Base-by-base conservation (phyloP, 1,284 basidiomycete genomes). In the Trametes sp. region DNA sequence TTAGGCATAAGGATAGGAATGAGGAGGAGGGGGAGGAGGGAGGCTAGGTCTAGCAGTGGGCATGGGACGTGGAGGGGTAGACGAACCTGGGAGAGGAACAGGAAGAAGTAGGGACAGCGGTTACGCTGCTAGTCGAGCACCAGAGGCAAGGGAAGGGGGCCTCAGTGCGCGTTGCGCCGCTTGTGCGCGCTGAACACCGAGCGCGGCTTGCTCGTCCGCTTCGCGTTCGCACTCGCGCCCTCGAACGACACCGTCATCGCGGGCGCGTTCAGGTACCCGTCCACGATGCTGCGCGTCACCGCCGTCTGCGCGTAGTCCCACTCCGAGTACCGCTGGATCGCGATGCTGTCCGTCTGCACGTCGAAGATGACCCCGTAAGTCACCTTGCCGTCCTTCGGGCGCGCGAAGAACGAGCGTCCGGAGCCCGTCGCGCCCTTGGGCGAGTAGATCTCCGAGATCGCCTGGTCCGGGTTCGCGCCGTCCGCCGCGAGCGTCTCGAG, bases 401-500 rank as follows among this genome's bases (percentile, higher is more conserved):
- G 70, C 28, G 70, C 65, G 61, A 74, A 75, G 53, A 61, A 61
- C 49, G 59, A 62, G 48, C 67, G 61, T 16, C 75, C 74, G 11
- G 65, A 58, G 54, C 75, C 75, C 23, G 75, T 75, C 50, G 74
- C 73, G 53, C 74, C 74, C 66, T 74, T 73, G 66, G 72, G 71
- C 44, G 71, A 70, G 70, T 75, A 75, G 66, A 75, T 68, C 68
- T 75, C 74, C 38, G 74, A 72, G 62, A 74, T 71, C 26, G 65
- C 74, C 49, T 73, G 67, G 55, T 69, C 59, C 10, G 57, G 36
- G 63, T 70, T 65, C 50, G 62, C 33, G 46, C 63, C 64, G 54
- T 41, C 38, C 38, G 38, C 38, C 16, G 53, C 44, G 63, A 75
- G 66, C 28, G 69, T 70, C 70, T 76, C 74, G 56, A 74, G 69